phyloP scores from a whole-genome alignment of 768 basidiomycete species.

The Lentinula guzmanii region DNA sequence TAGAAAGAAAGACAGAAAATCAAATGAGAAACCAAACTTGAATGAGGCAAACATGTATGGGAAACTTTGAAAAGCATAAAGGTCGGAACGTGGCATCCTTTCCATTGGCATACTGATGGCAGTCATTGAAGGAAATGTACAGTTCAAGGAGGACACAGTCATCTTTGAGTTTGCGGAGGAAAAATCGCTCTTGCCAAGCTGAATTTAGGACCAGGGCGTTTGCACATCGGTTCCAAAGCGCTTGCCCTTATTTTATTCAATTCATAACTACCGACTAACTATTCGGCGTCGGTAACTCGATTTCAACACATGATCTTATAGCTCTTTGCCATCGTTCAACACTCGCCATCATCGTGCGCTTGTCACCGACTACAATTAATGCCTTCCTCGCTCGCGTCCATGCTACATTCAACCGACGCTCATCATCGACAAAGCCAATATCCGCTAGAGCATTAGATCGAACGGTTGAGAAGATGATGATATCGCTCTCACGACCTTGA shows the following conservation, averaged over 20 bases:
- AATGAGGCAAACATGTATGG: not conserved
- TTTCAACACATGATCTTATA: constrained; percentile 30
- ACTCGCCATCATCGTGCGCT: constrained; percentile 35
- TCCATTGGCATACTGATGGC: no score
- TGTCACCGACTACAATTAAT: constrained; percentile 57
- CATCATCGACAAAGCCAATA: constrained; percentile 62
- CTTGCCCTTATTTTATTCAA: no score
- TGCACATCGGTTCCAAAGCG: no score
- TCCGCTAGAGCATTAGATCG: constrained; percentile 54
- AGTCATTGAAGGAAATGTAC: no score
- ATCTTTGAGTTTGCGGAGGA: no score
- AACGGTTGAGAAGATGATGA: constrained; percentile 61
- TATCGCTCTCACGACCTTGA: constrained; percentile 64
- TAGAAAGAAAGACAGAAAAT: not conserved
- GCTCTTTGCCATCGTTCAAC: constrained; percentile 51
- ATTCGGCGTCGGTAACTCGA: constrained; percentile 6
- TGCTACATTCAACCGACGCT: constrained; percentile 58
- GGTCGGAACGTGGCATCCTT: not conserved
- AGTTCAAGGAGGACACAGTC: no score
- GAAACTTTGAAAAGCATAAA: not conserved
- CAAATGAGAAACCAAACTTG: not conserved
- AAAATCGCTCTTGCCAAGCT: no score
- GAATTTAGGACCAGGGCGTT: no score
- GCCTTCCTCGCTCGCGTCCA: constrained; percentile 61
- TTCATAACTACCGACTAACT: no score